Evolutionary conservation across 2,329 filamentous ascomycete species (phyloP).

Genomic region (Exserohilum rostratum): DNA sequence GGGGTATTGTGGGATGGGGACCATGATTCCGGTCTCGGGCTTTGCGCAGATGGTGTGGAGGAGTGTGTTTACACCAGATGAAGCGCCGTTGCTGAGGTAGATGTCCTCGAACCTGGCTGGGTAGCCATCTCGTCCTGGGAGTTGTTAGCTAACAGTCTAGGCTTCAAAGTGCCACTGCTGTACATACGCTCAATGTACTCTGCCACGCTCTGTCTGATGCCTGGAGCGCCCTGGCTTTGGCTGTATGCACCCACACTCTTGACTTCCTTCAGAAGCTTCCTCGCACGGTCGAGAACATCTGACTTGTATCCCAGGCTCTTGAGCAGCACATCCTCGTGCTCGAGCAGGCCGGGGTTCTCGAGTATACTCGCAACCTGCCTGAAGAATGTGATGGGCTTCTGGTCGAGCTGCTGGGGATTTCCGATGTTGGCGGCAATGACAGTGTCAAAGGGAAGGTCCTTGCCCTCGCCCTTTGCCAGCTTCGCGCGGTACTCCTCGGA

Average conservation of each 20-base stretch:
- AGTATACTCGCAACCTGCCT: constrained; percentile 91
- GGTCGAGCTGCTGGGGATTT: constrained; percentile 97
- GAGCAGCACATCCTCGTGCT: constrained; percentile 80
- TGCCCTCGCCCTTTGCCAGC: constrained; percentile 65
- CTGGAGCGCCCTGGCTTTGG: constrained; percentile 85
- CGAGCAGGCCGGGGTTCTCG: constrained; percentile 84
- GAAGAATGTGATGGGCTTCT: constrained; percentile 99
- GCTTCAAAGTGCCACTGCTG: too few relatives aligned
- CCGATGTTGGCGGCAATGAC: constrained; percentile 98
- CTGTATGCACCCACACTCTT: constrained; percentile 97
- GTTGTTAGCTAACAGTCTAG: constrained; percentile 13
- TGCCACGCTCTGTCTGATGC: constrained; percentile 86
- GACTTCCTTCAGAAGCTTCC: constrained; percentile 78
- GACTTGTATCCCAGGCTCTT: constrained; percentile 81
- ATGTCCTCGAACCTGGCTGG: constrained; percentile 79
- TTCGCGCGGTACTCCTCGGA: constrained; percentile 87
- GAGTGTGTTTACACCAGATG: constrained; percentile 91
- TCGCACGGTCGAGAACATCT: constrained; percentile 85
- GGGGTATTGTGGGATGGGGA: constrained; percentile 97
- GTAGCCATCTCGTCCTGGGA: constrained; percentile 80
- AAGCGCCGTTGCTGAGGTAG: constrained; percentile 90
- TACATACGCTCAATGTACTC: constrained; percentile 83
- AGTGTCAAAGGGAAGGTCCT: constrained; percentile 79
- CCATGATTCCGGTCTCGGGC: constrained; percentile 79
- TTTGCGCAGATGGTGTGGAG: constrained; percentile 85